Evolutionary conservation across 192 early-diverging fungal species (phyloP).

Genomic region (Gigaspora rosea): DNA sequence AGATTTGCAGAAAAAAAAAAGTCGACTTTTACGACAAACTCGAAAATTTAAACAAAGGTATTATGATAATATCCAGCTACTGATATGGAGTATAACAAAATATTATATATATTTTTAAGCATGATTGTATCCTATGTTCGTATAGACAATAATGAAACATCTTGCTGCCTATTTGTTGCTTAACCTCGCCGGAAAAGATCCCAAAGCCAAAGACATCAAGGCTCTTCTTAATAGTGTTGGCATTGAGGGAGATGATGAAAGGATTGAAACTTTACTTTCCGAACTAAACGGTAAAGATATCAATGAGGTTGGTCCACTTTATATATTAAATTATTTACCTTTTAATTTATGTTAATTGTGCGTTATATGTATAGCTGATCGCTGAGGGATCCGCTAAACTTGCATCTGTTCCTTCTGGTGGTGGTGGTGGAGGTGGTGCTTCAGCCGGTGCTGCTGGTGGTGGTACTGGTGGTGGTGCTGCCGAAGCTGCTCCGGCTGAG

Average conservation of each 20-base stretch:
- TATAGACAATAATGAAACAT: conserved; percentile 78
- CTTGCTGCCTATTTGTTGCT: conserved; percentile 98
- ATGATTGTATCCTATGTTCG: too few species aligned
- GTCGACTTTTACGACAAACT: too few species aligned
- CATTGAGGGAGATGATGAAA: conserved; percentile 85
- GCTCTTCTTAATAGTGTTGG: conserved; percentile 87
- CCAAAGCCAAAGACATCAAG: conserved; percentile 78
- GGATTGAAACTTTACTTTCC: conserved; percentile 74
- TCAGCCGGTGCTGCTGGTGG: conserved; percentile 54
- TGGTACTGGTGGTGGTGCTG: conserved; percentile 58
- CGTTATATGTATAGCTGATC: conserved; percentile 64
- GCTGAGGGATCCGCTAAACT: conserved; percentile 91
- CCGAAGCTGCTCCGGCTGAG: conserved; percentile 40
- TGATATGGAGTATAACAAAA: too few species aligned
- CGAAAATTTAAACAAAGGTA: too few species aligned
- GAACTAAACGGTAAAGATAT: conserved; percentile 89
- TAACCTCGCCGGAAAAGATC: conserved; percentile 83
- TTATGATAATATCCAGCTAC: too few species aligned
- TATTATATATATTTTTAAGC: too few species aligned
- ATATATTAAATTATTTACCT: conserved; percentile 4
- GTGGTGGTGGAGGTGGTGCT: conserved; percentile 58
- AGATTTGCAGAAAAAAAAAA: too few species aligned
- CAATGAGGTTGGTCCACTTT: conserved; percentile 61
- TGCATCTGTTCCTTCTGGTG: conserved; percentile 91
- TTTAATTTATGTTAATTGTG: conserved; percentile 1